Evolutionary conservation across 176 grass and related monocot species (phyloP), one percentile per base, ranked within the genome.

Genomic region (Oryza glumipatula): DNA sequence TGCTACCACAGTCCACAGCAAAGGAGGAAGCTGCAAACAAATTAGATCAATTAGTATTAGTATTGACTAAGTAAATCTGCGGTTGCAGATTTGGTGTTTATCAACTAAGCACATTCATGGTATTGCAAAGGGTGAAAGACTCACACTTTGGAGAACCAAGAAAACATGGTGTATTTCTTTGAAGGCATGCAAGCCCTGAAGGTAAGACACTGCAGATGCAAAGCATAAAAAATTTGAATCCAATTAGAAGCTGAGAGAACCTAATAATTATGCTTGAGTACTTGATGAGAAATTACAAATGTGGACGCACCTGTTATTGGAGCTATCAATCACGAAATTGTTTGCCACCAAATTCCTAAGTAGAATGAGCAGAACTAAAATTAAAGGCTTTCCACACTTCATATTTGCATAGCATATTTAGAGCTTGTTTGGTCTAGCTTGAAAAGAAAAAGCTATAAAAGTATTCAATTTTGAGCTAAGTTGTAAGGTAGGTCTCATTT

Each of bases 281-380:
- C 6, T 23, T 72, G 12, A 33, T 5, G 38, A 69, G 45, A 72
- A 19, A 24, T 65, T 72, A 10, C 47, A 56, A 56, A 84, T 67
- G 49, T 58, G 13, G 44, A 8, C 73, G 16, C 5, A 94, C 95
- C 95, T 93, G 86, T 67, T 83, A 61, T 88, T 91, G 58, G 92
- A 92, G 72, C 35, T 80, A 43, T 66, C 52, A 2, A 82, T 88
- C 67, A 81, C 26, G 7, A 98, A 98, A 86, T 93, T 93, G 73
- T 98, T 98, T 48, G 90, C 77, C 44, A 95, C 90, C 85, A 98
- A 87, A 82, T 97, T 94, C 71, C 95, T 97, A 67, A 51, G 73
- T 24, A 82, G 33, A 86, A 81, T 67, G 8, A 81, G 74, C 21
- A 28, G n/a, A 9, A 9, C 23, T 63, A 36, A 33, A 46, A 35